These are phyloP conservation scores for Saccharomyces hybrid DNA, from an alignment of 1,139 yeast species.

Conservation along the genomic window DNA sequence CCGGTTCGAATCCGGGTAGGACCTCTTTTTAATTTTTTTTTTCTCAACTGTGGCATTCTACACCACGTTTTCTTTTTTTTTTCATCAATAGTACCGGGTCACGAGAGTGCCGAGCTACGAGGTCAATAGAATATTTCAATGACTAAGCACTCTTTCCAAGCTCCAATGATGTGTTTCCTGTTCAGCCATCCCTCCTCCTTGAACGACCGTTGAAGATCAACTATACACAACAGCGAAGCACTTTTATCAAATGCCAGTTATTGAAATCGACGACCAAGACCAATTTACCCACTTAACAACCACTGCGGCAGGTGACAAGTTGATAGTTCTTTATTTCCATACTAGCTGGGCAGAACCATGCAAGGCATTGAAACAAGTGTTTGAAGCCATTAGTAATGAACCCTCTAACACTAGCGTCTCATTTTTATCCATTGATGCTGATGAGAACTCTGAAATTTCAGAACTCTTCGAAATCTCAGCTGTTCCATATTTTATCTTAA, in stretches of 20 bases:
- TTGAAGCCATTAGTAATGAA: conserved; percentile 37
- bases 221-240: neutral
- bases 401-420: conserved; percentile 34
- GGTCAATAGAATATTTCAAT: neutral
- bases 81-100: neutral
- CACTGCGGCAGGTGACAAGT: conserved; percentile 50
- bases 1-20: conserved; percentile 96
- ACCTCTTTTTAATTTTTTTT: conserved; percentile 41
- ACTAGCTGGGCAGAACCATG: conserved; percentile 99
- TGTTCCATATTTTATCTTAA: conserved; percentile 86
- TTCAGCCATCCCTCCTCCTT: neutral
- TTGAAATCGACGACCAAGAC: conserved; percentile 69
- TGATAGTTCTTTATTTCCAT: conserved; percentile 80
- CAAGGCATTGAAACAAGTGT: conserved; percentile 40
- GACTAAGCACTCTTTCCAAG: neutral
- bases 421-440: conserved; percentile 83
- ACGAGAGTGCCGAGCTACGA: neutral
- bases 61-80: neutral
- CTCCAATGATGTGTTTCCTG: neutral
- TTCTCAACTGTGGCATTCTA: neutral
- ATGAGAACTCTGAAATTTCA: conserved; percentile 76
- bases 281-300: conserved; percentile 79
- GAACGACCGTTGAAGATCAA: neutral
- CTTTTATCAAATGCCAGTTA: conserved; percentile 51
- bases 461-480: conserved; percentile 90